Evolutionary conservation across 495 filamentous ascomycete species (phyloP).

Genomic region (Umbilicaria muhlenbergii): DNA sequence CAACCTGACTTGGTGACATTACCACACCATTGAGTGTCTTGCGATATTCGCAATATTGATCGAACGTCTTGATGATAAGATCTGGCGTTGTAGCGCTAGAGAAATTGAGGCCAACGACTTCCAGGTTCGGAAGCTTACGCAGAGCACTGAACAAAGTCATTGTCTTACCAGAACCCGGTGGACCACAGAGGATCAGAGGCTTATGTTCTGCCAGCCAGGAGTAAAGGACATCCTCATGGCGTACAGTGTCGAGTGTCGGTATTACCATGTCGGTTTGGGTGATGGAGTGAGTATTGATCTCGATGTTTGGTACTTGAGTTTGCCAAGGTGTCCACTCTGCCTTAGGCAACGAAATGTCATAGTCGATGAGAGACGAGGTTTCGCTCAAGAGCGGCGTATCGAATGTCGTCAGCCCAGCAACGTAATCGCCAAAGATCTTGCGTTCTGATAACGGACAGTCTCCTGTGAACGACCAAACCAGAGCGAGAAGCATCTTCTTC

Average conservation of each 20-base stretch:
- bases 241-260: conserved; percentile 88
- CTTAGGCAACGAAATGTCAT: conserved; percentile 71
- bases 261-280: conserved; percentile 97
- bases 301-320: conserved; percentile 79
- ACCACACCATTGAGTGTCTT: conserved; percentile 94
- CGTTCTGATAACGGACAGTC: conserved; percentile 84
- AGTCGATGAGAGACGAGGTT: conserved; percentile 80
- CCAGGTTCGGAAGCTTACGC: conserved; percentile 93
- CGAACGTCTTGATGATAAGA: conserved; percentile 94
- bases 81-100: conserved; percentile 97
- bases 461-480: conserved; percentile 89
- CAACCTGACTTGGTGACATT: conserved; percentile 90
- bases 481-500: conserved; percentile 79
- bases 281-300: conserved; percentile 94
- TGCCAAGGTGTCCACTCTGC: conserved; percentile 89
- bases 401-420: conserved; percentile 65
- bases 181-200: conserved; percentile 87
- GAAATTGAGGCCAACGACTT: conserved; percentile 97
- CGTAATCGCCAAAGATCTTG: conserved; percentile 71
- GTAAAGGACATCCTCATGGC: conserved; percentile 94
- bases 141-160: conserved; percentile 98
- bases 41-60: conserved; percentile 98
- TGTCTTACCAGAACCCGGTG: conserved; percentile 95
- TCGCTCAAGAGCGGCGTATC: conserved; percentile 63
- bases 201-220: conserved; percentile 99